Conservation (phyloP, 2,329 filamentous ascomycete genomes). For the Nannizziopsis barbatae region DNA sequence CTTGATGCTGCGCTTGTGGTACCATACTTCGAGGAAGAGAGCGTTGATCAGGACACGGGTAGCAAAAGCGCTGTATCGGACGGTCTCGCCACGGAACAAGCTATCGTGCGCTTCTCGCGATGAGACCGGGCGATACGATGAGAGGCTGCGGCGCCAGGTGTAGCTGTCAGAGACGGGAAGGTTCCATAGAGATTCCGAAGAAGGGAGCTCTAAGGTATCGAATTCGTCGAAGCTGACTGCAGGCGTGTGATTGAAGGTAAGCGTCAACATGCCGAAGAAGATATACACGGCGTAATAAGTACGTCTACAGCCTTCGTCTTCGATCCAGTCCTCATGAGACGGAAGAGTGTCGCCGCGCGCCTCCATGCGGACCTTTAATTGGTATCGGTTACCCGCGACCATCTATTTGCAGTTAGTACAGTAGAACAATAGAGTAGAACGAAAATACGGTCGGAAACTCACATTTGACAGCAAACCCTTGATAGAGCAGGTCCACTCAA, state of each 20-base stretch:
- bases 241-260: constrained; percentile 96
- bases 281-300: constrained; percentile 99
- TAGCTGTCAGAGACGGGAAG: constrained; percentile 65
- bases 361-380: constrained; percentile 85
- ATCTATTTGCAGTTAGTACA: constrained; percentile 43
- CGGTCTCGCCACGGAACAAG: constrained; percentile 82
- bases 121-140: constrained; percentile 49
- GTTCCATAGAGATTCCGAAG: constrained; percentile 91
- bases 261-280: constrained; percentile 87
- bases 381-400: constrained; percentile 94
- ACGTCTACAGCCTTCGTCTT: constrained; percentile 89
- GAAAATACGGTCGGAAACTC: constrained; percentile 18
- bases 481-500: constrained; percentile 98
- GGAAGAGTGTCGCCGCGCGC: constrained; percentile 66
- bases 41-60: constrained; percentile 98
- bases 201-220: constrained; percentile 81
- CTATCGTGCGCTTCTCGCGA: constrained; percentile 93
- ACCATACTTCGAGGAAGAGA: constrained; percentile 96
- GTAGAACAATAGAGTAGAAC: not conserved
- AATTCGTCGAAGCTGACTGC: constrained; percentile 98
- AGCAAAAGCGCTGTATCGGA: constrained; percentile 90
- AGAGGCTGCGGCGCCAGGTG: constrained; percentile 71
- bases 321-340: constrained; percentile 81
- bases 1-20: constrained; percentile 96
- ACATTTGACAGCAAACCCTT: constrained; percentile 89